Base-by-base conservation (phyloP, 108 stramenopile genomes). In the Schizochytrium sp. region DNA sequence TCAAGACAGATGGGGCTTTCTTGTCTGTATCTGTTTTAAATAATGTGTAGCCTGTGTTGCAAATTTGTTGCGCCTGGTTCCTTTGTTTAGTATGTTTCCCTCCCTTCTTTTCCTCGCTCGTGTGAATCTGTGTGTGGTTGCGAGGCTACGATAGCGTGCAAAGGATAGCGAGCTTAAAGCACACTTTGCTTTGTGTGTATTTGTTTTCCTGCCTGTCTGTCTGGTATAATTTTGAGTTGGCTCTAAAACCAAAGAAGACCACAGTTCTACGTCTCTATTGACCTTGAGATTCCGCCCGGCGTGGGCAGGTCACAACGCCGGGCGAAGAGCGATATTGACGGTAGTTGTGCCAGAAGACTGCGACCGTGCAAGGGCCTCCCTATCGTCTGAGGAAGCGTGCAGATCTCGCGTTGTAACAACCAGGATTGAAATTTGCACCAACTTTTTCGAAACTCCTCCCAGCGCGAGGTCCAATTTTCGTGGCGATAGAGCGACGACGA, bases 211-310 rank as follows among this genome's bases (percentile, higher is more conserved):
- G 28, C 28, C 28, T 28, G 28, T n/a, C 1, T 60, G 59, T 17
- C 59, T 60, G 19, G 59, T n/a, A 60, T n/a, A 17, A 60, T n/a
- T n/a, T n/a, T n/a, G 59, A 60, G 59, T n/a, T 17, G 59, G 59
- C 0, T n/a, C 17, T n/a, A 60, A 60, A n/a, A 60, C 19, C 17
- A 17, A 28, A 28, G 28, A 28, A 60, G 19, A 60, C 17, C 1
- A 60, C 59, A 1, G 19, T 60, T 17, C 17, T 17, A 60, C 59
- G 2, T n/a, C 59, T 60, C 59, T 17, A n/a, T 60, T 2, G 59
- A 60, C 19, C 59, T 60, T 60, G 2, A n/a, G 19, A n/a, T n/a
- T 17, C 59, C 19, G 1, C 59, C 59, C 28, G 59, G 59, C 59
- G 59, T n/a, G 59, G 28, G 19, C 59, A n/a, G 59, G 59, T 60